Conservation (phyloP, 495 filamentous ascomycete genomes). For the Penicilliopsis zonata region DNA sequence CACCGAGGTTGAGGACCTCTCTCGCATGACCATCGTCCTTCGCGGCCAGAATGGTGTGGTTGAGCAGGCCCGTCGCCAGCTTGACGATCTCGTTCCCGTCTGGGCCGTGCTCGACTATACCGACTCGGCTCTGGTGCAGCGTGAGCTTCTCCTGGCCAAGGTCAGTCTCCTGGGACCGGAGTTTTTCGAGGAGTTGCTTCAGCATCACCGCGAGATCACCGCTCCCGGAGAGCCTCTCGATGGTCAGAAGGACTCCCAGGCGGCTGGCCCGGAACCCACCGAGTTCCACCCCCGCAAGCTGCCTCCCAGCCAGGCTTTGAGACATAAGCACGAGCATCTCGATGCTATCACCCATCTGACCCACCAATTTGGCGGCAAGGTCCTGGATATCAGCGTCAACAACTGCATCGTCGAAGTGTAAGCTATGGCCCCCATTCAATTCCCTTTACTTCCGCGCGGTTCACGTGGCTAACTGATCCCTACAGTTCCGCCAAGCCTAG, state of each 20-base stretch:
- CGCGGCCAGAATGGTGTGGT: slow-evolving; percentile 94
- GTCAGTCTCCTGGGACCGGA: slow-evolving; percentile 91
- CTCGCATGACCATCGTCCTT: slow-evolving; percentile 96
- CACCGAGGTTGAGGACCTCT: slow-evolving; percentile 94
- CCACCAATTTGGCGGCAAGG: slow-evolving; percentile 95
- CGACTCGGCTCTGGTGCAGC: slow-evolving; percentile 81
- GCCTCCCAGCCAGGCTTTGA: slow-evolving; percentile 71
- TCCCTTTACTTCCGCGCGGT: not conserved
- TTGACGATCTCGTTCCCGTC: slow-evolving; percentile 93
- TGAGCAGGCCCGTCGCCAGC: slow-evolving; percentile 89
- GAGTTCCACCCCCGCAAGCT: slow-evolving; percentile 76
- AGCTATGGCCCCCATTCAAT: slow-evolving; percentile 20
- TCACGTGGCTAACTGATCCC: not conserved
- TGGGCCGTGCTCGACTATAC: slow-evolving; percentile 99
- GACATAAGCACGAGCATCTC: slow-evolving; percentile 95
- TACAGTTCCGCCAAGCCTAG: slow-evolving; percentile 78
- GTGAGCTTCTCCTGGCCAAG: slow-evolving; percentile 92
- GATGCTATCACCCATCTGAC: slow-evolving; percentile 88
- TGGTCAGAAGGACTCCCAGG: slow-evolving; percentile 15
- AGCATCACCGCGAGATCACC: slow-evolving; percentile 76
- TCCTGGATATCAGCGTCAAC: slow-evolving; percentile 93
- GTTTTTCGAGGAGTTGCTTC: slow-evolving; percentile 91
- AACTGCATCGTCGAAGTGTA: slow-evolving; percentile 98
- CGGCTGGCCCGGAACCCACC: slow-evolving; percentile 18
- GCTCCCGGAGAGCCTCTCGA: slow-evolving; percentile 25